Percentiles rank a stretch among this genome's conserved stretches.
Evolutionary conservation across 2,329 filamentous ascomycete species (phyloP).

Genomic region (Diaporthe sp.): DNA sequence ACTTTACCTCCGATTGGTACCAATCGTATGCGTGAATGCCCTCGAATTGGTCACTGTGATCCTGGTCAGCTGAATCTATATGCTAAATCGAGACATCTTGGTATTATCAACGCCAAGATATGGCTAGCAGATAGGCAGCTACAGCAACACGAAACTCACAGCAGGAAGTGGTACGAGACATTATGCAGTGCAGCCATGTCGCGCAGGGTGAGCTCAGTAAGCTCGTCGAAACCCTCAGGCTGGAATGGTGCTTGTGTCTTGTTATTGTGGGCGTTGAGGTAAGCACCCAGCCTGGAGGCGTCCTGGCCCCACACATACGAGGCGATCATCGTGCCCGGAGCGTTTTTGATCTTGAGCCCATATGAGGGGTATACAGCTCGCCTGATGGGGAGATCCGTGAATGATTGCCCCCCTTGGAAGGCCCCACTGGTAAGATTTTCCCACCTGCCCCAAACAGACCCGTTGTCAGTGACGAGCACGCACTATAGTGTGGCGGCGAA

Average conservation of each 20-base stretch:
- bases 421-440: constrained; percentile 44
- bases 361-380: constrained; percentile 53
- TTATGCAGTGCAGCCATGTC: constrained; percentile 45
- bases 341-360: constrained; percentile 43
- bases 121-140: neutral
- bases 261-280: constrained; percentile 45
- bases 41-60: constrained; percentile 37
- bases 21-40: constrained; percentile 45
- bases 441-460: constrained; percentile 40
- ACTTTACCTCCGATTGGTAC: constrained; percentile 42
- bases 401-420: constrained; percentile 47
- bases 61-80: neutral
- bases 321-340: constrained; percentile 47
- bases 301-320: constrained; percentile 47
- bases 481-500: neutral
- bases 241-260: constrained; percentile 41
- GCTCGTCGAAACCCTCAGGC: constrained; percentile 39
- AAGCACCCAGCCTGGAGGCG: constrained; percentile 45
- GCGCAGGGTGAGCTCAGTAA: constrained; percentile 44
- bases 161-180: constrained; percentile 44
- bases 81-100: neutral
- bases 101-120: neutral
- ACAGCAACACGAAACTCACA: neutral
- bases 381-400: constrained; percentile 50
- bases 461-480: neutral